phyloP scores from a whole-genome alignment of 208 protist species.

The Trypanosoma mega region DNA sequence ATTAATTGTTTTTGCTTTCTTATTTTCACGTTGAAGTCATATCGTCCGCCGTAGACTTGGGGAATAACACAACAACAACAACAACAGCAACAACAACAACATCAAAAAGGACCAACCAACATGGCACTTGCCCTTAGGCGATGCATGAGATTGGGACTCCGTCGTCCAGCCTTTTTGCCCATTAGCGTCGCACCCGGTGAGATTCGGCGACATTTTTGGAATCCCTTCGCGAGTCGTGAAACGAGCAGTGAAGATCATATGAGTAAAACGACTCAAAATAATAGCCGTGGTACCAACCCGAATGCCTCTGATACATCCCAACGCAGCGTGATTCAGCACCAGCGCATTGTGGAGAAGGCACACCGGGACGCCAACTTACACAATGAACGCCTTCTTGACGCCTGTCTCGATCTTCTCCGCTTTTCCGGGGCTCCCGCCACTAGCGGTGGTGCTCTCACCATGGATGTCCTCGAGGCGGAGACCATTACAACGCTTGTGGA shows the following conservation, averaged over 20 bases:
- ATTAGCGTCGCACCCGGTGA: too few relatives aligned
- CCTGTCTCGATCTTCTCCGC: slow-evolving; percentile 70
- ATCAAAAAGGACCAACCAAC: not conserved
- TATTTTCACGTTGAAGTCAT: not conserved
- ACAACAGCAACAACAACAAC: not conserved
- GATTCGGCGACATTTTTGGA: slow-evolving; percentile 45
- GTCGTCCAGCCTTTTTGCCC: not conserved
- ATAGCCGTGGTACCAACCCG: not conserved
- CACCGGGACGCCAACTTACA: slow-evolving; percentile 43
- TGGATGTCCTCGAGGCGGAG: slow-evolving; percentile 18
- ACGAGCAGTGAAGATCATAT: not conserved
- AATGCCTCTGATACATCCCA: slow-evolving; percentile 3
- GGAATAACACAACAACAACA: not conserved
- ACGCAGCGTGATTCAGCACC: slow-evolving; percentile 30
- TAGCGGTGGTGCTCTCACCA: not conserved
- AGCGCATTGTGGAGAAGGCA: slow-evolving; percentile 39
- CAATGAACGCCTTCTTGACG: slow-evolving; percentile 68
- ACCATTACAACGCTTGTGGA: slow-evolving; percentile 38
- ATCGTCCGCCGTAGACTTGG: not conserved
- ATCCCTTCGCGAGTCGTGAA: slow-evolving; percentile 34
- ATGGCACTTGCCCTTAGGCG: too few relatives aligned
- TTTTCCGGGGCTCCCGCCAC: slow-evolving; percentile 34
- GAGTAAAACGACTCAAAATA: too few relatives aligned
- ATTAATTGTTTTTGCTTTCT: slow-evolving; percentile 7
- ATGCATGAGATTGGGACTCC: too few relatives aligned